These are phyloP conservation scores for Cenchrus americanus DNA, from an alignment of 176 grass and related monocot genomes.

Conservation along the genomic window DNA sequence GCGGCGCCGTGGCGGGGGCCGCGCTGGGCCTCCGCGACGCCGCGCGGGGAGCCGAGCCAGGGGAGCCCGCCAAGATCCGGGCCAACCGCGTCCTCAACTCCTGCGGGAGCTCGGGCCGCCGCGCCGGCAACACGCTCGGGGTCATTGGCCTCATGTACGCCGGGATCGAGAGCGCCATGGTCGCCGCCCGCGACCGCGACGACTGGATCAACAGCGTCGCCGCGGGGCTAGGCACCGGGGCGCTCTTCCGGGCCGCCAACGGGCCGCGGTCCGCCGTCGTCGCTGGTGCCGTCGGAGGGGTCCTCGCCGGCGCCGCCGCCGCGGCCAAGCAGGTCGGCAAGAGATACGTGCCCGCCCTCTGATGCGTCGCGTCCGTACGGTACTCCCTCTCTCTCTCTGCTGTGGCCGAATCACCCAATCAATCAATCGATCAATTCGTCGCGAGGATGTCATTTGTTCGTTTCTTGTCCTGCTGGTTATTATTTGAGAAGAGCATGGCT, in stretches of 20 bases:
- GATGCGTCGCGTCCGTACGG: conserved; percentile 18
- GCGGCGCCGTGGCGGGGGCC: conserved; percentile 64
- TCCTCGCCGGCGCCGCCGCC: conserved; percentile 63
- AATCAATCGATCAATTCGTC: conserved; percentile 40
- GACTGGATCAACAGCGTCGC: conserved; percentile 93
- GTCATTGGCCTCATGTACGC: conserved; percentile 87
- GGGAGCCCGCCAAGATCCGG: conserved; percentile 77
- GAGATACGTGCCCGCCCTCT: conserved; percentile 76
- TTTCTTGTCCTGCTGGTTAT: conserved; percentile 33
- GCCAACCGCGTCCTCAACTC: conserved; percentile 93
- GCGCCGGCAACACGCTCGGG: conserved; percentile 74
- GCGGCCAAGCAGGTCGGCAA: conserved; percentile 72
- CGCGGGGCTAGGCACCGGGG: conserved; percentile 81
- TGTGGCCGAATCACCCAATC: conserved; percentile 5
- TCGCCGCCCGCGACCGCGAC: conserved; percentile 67
- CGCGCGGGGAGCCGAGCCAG: conserved; percentile 51
- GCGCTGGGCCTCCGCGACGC: conserved; percentile 73
- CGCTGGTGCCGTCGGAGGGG: conserved; percentile 77
- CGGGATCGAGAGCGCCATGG: conserved; percentile 94
- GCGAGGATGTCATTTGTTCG: conserved; percentile 27
- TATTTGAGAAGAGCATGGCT: conserved; percentile 49
- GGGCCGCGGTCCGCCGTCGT: conserved; percentile 83
- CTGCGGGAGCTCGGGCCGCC: conserved; percentile 70
- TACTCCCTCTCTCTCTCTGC: neutral
- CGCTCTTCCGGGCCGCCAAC: conserved; percentile 75